Conservation (phyloP, 257 asterid species). For the Lithospermum erythrorhizon region DNA sequence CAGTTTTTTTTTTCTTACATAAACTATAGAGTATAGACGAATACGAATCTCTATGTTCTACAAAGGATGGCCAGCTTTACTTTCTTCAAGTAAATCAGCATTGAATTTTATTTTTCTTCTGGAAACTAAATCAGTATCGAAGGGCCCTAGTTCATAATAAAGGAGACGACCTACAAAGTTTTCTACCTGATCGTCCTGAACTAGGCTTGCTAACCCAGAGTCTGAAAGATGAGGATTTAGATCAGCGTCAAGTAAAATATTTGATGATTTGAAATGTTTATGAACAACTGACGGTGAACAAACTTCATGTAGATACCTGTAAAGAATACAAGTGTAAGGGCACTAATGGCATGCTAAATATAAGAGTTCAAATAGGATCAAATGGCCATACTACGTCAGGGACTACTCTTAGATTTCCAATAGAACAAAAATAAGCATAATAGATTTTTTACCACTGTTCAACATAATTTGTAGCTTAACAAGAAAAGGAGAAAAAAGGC, state of each 20-base stretch:
- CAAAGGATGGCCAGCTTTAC: neutral
- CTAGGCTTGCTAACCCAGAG: constrained; percentile 70
- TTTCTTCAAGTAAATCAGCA: neutral
- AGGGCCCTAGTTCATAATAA: neutral
- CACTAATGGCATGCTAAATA: too few relatives aligned
- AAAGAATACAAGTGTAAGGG: constrained; percentile 16
- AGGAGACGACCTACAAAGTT: neutral
- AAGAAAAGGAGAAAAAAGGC: too few relatives aligned
- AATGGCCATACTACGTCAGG: too few relatives aligned
- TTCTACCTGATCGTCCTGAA: constrained; percentile 66
- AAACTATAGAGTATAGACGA: neutral
- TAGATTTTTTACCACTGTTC: too few relatives aligned
- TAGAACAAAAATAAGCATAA: neutral
- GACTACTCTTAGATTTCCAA: neutral
- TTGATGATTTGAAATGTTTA: constrained; percentile 77
- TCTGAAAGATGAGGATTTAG: constrained; percentile 93
- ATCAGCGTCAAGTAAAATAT: constrained; percentile 72
- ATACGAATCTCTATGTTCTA: neutral
- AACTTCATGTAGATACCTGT: constrained; percentile 90
- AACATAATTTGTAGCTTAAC: too few relatives aligned
- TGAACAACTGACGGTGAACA: constrained; percentile 90
- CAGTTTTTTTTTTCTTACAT: neutral
- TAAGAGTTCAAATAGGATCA: too few relatives aligned
- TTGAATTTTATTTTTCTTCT: too few relatives aligned
- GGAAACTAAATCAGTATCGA: neutral